These are phyloP conservation scores for Ganoderma meredithae DNA, from an alignment of 1,284 basidiomycete genomes.

Conservation along the genomic window DNA sequence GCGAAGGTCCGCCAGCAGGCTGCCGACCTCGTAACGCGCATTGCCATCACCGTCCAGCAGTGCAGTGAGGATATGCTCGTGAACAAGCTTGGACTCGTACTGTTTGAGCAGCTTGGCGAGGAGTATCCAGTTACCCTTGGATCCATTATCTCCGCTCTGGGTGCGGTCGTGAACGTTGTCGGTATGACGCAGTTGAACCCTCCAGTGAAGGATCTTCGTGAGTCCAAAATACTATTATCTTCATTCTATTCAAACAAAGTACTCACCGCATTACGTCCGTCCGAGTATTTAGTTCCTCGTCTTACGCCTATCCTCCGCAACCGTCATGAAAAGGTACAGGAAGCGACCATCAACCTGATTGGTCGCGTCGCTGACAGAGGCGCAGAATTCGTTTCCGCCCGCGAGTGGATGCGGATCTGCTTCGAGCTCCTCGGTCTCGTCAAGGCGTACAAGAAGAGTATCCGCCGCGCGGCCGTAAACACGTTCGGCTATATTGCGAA, in stretches of 20 bases:
- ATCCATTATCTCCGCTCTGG: conserved; percentile 98
- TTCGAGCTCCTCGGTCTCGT: conserved; percentile 97
- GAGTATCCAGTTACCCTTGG: conserved; percentile 99
- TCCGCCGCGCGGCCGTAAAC: conserved; percentile 98
- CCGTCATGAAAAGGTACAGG: conserved; percentile 99
- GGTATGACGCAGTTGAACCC: conserved; percentile 99
- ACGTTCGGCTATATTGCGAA: conserved; percentile 99
- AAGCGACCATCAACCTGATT: conserved; percentile 99
- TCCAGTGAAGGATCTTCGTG: conserved; percentile 96
- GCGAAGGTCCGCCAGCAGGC: conserved; percentile 99
- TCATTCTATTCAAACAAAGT: conserved; percentile 5
- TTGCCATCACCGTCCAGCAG: conserved; percentile 98
- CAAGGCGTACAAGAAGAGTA: conserved; percentile 99
- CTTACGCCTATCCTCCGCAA: conserved; percentile 99
- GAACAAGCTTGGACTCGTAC: conserved; percentile 95
- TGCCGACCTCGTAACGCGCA: conserved; percentile 92
- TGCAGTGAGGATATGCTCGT: conserved; percentile 96
- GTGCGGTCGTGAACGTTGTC: conserved; percentile 98
- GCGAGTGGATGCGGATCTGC: conserved; percentile 99
- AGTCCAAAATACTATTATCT: conserved; percentile 45
- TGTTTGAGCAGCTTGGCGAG: conserved; percentile 99
- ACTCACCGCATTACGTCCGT: conserved; percentile 11
- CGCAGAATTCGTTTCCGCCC: conserved; percentile 96
- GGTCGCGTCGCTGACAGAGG: conserved; percentile 99
- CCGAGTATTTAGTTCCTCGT: conserved; percentile 76